Base-by-base conservation (phyloP, 176 grass and related monocot species). In the Carex pumila region DNA sequence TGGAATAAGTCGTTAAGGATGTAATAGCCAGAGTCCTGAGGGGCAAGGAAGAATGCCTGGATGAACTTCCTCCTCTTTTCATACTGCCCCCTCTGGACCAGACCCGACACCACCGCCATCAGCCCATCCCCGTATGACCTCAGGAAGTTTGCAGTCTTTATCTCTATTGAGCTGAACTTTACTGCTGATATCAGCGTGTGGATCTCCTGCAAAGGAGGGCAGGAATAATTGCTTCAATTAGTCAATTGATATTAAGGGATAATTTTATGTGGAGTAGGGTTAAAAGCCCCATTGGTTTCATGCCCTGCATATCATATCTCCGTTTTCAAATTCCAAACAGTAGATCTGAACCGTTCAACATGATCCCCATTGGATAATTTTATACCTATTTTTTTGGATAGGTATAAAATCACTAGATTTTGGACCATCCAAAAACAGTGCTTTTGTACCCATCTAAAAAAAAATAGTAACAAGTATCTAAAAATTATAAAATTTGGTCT, bases 1-100 rank as follows among this genome's bases (percentile, higher is more conserved):
- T 98, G 88, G 86, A 94, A 98, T 61, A 98, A 90, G 84, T 94
- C 95, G 43, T 89, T 98, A 17, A 84, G 85, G 81, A 94, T 82
- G 81, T 84, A 98, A 90, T 89, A 98, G 25, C 95, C 95, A 77
- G 89, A 84, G 34, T 81, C 67, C 73, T 98, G 89, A 70, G 95
- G 92, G 78, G 95, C 95, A 86, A 98, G 95, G 79, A 98, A 71
- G 50, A 98, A 91, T 67, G 86, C 92, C 65, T 98, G 92, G 56
- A 68, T 79, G 83, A 94, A 98, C 91, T 91, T 94, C 85, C 94
- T 94, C 61, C 90, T 87, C 14, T 52, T 79, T 83, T 81, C 88
- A 49, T 89, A 89, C 49, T 77, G 86, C 66, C 92, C 90, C 54
- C 84, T 64, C 61, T 93, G 92, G 49, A 97, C 90, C 71, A 91